Conservation (phyloP, 176 grass and related monocot genomes). For the Areca catechu region DNA sequence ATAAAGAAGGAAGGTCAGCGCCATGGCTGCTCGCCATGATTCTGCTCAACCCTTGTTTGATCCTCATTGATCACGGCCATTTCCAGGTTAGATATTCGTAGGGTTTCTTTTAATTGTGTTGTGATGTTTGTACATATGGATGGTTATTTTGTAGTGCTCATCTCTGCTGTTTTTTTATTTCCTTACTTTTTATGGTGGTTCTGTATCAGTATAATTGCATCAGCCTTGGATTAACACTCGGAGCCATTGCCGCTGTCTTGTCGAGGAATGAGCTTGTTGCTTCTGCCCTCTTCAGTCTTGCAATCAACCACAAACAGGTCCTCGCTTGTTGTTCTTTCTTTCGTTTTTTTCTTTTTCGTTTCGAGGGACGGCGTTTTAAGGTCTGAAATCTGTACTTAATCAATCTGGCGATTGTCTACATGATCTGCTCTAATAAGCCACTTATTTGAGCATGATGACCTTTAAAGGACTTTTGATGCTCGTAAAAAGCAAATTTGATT, state of each 20-base stretch:
- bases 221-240: constrained; percentile 72
- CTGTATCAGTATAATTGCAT: constrained; percentile 79
- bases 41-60: constrained; percentile 61
- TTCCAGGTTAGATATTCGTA: constrained; percentile 47
- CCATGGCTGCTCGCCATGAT: constrained; percentile 70
- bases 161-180: background rate
- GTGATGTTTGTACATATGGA: background rate
- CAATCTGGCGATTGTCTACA: too few species aligned
- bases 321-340: constrained; percentile 1
- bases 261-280: constrained; percentile 47
- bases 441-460: too few species aligned
- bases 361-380: too few species aligned
- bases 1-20: constrained; percentile 15
- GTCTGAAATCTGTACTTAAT: too few species aligned
- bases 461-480: too few species aligned
- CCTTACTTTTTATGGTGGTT: too few species aligned
- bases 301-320: constrained; percentile 93
- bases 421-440: too few species aligned
- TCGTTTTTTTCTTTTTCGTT: too few species aligned
- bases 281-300: constrained; percentile 70
- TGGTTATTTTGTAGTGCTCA: background rate
- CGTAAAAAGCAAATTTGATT: too few species aligned
- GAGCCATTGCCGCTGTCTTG: constrained; percentile 51
- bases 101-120: background rate
- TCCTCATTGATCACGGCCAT: constrained; percentile 87